phyloP scores from a whole-genome alignment of 768 basidiomycete species.

The Hirschioporus abietinus region DNA sequence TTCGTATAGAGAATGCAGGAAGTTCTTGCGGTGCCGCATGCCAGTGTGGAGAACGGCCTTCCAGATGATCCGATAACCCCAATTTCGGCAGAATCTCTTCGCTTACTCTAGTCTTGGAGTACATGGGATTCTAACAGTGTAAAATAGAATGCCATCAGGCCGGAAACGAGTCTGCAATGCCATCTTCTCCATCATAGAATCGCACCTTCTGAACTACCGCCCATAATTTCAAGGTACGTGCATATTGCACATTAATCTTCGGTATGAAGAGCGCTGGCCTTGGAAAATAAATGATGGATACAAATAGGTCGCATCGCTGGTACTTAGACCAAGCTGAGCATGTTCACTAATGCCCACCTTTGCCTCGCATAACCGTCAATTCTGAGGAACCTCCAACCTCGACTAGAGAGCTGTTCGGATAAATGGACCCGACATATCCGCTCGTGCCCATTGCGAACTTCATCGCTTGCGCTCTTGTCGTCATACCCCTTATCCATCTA shows the following conservation, averaged over 20 bases:
- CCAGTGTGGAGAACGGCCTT: too few relatives aligned
- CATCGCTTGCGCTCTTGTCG: not conserved
- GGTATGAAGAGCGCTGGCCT: not conserved
- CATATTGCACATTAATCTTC: not conserved
- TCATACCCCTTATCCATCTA: not conserved
- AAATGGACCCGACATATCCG: conserved; percentile 3
- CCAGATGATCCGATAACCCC: too few relatives aligned
- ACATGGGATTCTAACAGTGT: too few relatives aligned
- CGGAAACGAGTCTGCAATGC: too few relatives aligned
- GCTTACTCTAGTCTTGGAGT: too few relatives aligned
- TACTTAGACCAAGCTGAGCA: not conserved
- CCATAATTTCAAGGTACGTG: not conserved
- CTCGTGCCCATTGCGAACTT: not conserved
- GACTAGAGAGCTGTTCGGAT: not conserved
- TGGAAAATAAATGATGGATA: not conserved
- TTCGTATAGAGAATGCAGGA: too few relatives aligned
- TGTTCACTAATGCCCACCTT: not conserved
- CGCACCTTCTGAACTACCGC: not conserved
- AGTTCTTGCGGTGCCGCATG: too few relatives aligned
- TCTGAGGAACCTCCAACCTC: not conserved
- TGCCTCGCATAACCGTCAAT: not conserved
- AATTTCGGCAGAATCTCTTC: too few relatives aligned
- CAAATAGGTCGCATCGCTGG: not conserved
- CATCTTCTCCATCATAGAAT: not conserved
- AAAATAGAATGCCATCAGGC: too few relatives aligned